A percentile compares a stretch with the other conserved stretches of the same genome.
These are phyloP conservation scores for Grifola frondosa DNA, from an alignment of 1,284 basidiomycete genomes.

Conservation along the genomic window DNA sequence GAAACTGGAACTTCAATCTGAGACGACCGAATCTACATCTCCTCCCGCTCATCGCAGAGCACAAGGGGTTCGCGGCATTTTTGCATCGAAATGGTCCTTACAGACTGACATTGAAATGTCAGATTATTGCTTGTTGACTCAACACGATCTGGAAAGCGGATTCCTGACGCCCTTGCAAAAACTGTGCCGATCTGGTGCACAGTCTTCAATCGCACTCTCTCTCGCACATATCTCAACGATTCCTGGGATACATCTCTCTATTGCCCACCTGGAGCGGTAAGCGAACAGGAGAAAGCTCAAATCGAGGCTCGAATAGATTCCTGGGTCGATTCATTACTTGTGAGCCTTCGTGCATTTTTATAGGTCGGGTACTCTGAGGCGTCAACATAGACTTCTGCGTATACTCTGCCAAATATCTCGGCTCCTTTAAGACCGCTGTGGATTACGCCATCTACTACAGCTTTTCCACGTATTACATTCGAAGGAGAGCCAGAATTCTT, in stretches of 20 bases:
- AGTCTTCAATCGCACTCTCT: conserved; percentile 79
- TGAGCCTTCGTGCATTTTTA: conserved; percentile 28
- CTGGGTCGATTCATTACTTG: conserved; percentile 67
- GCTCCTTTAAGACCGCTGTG: conserved; percentile 67
- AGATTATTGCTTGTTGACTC: conserved; percentile 91
- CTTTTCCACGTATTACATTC: conserved; percentile 40
- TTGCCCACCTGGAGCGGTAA: conserved; percentile 65
- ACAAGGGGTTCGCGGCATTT: conserved; percentile 53
- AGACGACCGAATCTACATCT: conserved; percentile 86
- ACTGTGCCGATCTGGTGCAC: conserved; percentile 97
- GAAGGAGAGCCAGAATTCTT: conserved; percentile 39
- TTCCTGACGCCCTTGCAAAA: conserved; percentile 93
- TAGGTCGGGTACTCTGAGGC: background rate
- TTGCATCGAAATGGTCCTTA: background rate
- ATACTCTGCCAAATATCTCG: conserved; percentile 45
- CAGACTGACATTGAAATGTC: background rate
- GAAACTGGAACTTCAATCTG: conserved; percentile 86
- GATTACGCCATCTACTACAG: conserved; percentile 56
- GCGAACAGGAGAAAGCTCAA: conserved; percentile 71
- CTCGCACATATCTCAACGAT: conserved; percentile 15
- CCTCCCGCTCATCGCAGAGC: conserved; percentile 54
- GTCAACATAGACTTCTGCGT: conserved; percentile 47
- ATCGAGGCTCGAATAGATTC: conserved; percentile 61
- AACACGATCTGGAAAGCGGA: conserved; percentile 89
- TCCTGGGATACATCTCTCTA: conserved; percentile 58